A percentile compares a stretch with the other conserved stretches of the same genome.
These are phyloP conservation scores for Actinomucor elegans DNA, from an alignment of 371 early-diverging fungal genomes.

Conservation along the genomic window DNA sequence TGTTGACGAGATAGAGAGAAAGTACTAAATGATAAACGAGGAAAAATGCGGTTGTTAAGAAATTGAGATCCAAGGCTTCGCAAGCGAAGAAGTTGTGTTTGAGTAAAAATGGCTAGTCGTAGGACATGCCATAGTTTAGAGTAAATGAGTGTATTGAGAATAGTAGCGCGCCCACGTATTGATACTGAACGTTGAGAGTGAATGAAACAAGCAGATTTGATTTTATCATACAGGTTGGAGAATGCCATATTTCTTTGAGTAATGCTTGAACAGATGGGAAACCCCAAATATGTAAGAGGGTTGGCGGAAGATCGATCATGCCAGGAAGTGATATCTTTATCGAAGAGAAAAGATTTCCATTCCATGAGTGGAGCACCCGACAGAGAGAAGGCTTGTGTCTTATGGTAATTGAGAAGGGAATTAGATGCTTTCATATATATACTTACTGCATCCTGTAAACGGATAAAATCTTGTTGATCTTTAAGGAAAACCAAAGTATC, in stretches of 20 bases:
- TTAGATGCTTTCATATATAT: conserved; percentile 1
- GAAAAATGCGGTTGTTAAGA: no score
- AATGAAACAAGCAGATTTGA: not conserved
- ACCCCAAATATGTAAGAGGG: conserved; percentile 7
- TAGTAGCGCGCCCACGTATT: no score
- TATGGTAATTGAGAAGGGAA: conserved; percentile 1
- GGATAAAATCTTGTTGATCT: not conserved
- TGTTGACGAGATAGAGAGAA: not conserved
- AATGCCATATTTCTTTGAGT: not conserved
- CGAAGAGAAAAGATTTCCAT: not conserved
- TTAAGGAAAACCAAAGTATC: conserved; percentile 10
- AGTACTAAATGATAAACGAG: not conserved
- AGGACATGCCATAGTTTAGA: no score
- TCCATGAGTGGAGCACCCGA: not conserved
- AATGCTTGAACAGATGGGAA: conserved; percentile 1
- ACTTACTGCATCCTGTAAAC: not conserved
- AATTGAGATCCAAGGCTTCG: no score
- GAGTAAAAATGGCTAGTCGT: no score
- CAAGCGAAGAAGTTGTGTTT: no score
- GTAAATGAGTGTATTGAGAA: no score
- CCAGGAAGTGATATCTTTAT: conserved; percentile 3
- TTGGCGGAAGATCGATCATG: conserved; percentile 5
- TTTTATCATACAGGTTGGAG: not conserved
- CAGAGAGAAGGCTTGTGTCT: conserved; percentile 8
- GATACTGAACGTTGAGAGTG: conserved; percentile 12